Base-by-base conservation (phyloP, 2,329 filamentous ascomycete species). In the Arthroderma sp. region DNA sequence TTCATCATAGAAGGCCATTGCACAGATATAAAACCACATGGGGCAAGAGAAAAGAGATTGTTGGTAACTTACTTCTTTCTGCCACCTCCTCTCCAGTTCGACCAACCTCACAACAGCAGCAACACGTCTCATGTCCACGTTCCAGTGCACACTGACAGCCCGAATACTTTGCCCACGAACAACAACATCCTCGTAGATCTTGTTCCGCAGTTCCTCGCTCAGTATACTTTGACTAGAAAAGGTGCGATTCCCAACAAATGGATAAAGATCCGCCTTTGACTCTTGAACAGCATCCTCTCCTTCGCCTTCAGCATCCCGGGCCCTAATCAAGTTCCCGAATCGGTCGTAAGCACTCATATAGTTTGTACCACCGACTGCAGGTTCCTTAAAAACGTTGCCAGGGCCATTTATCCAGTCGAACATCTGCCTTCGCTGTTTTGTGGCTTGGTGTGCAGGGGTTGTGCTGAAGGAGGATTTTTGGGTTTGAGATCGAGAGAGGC, bases 31-130 rank as follows among this genome's bases (percentile, higher is more conserved):
- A 29, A 40, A 45, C 29, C 31, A 27, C 10, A 34, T 40, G n/a
- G 36, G 5, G 38, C 22, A 33, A 9, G 29, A 7, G 9, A 11
- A 46, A 36, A 3, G 29, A n/a, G 10, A 28, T 39, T 39, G 7
- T 39, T 28, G n/a, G 6, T 8, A 45, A 69, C 85, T 73, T 74
- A 94, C 88, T 71, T 88, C 72, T 55, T 70, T 62, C 50, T 74
- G 61, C 85, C 81, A 87, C 52, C 81, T 71, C 67, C 82, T 86
- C 68, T 95, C 86, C 52, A 94, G 72, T 62, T 86, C 79, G 68
- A 89, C 89, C 56, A 95, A 69, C 55, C 88, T 72, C 47, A 94
- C 82, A 15, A 94, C 83, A 22, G 88, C 88, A 29, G 80, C 87
- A 11, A 94, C 83, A 55, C 88, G 75, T 57, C 84, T 77, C 64